Evolutionary conservation across 257 asterid genomes (phyloP).

Genomic region (Petrea volubilis): DNA sequence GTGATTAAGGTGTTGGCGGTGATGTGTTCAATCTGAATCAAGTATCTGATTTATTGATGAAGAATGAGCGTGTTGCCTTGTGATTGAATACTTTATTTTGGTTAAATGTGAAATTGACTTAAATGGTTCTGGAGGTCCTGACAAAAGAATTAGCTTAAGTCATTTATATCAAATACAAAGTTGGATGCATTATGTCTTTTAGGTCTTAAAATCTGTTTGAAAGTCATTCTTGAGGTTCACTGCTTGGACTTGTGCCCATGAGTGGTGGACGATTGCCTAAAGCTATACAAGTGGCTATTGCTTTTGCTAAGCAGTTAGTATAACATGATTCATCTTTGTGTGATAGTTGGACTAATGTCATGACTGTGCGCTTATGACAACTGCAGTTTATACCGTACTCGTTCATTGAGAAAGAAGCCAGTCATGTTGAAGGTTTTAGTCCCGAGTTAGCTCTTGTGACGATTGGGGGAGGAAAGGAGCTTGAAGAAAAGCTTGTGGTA

Average conservation of each 20-base stretch:
- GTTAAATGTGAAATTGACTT: background rate
- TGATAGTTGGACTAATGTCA: constrained; percentile 14
- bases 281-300: background rate
- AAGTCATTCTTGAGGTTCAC: background rate
- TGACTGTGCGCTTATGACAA: constrained; percentile 10
- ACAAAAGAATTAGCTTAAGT: background rate
- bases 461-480: constrained; percentile 98
- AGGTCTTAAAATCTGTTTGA: constrained; percentile 5
- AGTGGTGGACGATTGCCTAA: background rate
- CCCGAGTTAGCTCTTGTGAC: constrained; percentile 97
- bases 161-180: background rate
- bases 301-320: constrained; percentile 10
- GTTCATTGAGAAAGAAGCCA: constrained; percentile 97
- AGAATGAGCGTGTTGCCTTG: background rate
- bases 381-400: constrained; percentile 93
- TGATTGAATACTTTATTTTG: background rate
- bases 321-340: constrained; percentile 15
- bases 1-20: background rate
- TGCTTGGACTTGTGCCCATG: background rate
- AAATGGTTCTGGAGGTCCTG: background rate
- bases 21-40: constrained; percentile 12
- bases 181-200: background rate
- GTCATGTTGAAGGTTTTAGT: constrained; percentile 98
- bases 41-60: constrained; percentile 17
- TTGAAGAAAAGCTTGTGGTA: constrained; percentile 99